Evolutionary conservation across 2,329 filamentous ascomycete genomes (phyloP), one percentile per base, ranked within the genome.

Genomic region (Colletotrichum somersetense): DNA sequence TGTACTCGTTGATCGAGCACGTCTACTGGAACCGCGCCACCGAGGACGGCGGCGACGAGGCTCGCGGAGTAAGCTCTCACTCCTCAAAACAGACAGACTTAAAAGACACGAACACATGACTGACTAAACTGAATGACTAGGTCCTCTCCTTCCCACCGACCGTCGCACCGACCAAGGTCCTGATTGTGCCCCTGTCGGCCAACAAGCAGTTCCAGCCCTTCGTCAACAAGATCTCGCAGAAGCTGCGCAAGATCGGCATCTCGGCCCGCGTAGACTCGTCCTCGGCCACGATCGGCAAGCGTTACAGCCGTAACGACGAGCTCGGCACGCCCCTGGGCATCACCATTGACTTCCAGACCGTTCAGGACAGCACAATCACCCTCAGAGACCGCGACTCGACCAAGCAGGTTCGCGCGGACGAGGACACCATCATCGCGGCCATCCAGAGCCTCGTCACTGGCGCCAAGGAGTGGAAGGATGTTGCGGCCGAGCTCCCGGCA

Each of bases 1-100:
- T 98, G 71, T 98, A 97, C 86, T 91, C 93, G 73, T 85, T 99
- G 78, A 93, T 97, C 80, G 96, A 99, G 85, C 96, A 99, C 84
- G 91, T 89, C 81, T 99, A 95, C 89, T 99, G 96, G 96, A 94
- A 91, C 66, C 93, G 96, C 75, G 87, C 81, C 66, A 87, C 81
- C 72, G 89, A 84, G 11, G 81, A 91, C 63, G 91, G 91, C 75
- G 91, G 89, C 74, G 93, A 96, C 76, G 95, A 96, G 81, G 92
- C 94, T 66, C 93, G 95, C 80, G 92, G 93, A 83, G 94, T 96
- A 91, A 88, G 92, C 70, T 59, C 44, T 23, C 46, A 6, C 46
- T 23, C 5, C 11, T n/a, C 8, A 42, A 61, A 20, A 14, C 23
- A 53, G 42, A 44, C 7, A 48, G 20, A n/a, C 14, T 11, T 14